Base-by-base conservation (phyloP, 1,284 basidiomycete species). In the Malassezia furfur region DNA sequence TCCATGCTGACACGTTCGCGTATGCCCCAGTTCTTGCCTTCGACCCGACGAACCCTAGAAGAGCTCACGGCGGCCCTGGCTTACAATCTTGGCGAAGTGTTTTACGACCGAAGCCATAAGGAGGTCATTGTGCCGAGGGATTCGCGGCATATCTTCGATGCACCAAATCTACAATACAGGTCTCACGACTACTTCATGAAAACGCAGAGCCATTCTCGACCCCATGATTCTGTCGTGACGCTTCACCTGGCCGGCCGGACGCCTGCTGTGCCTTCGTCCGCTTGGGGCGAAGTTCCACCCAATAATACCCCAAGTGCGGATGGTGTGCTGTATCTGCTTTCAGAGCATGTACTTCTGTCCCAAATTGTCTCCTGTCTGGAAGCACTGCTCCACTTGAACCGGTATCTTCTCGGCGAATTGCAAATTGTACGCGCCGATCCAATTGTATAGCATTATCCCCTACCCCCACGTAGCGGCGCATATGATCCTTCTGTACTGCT, bases 21-120 rank as follows among this genome's bases (percentile, higher is more conserved):
- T 1, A 62, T 80, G 7, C 79, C 79, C 1, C 79, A 79, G 51
- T 78, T 76, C 47, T 63, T 79, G 0, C 78, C 79, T 4, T 75
- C 74, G 0, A 75, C 78, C 0, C 68, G 76, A 2, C 60, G 74
- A 4, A 75, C 78, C 6, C 52, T 72, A 0, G 55, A 61, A 10
- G 66, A 65, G 17, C 59, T 70, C 10, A 68, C 66, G 2, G 43
- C 52, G 25, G 66, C 67, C 0, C 59, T 69, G 6, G 62, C 63
- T 0, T 51, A 62, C 37, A 60, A 61, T 40, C 48, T 51, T 28
- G 43, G 46, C 19, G 52, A 53, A 34, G 19, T 54, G 5, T 28
- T 48, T 19, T 19, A 39, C 51, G 38, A 30, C 25, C 35, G 47
- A 17, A 19, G 10, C 17, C 45, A 47, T 17, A 17, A 38, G 17